These are phyloP conservation scores for Saturnispora ahearnii DNA, from an alignment of 805 yeast species.

Conservation along the genomic window DNA sequence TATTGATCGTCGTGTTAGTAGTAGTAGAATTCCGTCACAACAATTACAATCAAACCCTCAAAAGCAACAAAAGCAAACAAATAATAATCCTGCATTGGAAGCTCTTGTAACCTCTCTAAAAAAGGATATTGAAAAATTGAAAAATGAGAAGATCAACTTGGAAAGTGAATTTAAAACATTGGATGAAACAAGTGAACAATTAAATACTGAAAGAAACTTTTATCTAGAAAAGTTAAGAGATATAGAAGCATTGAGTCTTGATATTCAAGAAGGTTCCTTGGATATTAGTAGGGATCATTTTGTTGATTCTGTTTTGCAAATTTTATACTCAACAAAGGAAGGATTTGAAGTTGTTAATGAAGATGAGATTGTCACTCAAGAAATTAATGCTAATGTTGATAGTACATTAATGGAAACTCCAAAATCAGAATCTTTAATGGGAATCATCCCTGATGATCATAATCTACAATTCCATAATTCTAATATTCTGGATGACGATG, in stretches of 20 bases:
- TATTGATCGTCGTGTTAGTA: not conserved
- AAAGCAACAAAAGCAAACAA: not conserved
- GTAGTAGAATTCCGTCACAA: not conserved
- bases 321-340: conserved; percentile 73
- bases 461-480: not conserved
- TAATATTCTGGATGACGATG: conserved; percentile 5
- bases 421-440: conserved; percentile 5
- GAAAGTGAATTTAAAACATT: conserved; percentile 18
- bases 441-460: not conserved
- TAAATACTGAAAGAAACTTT: conserved; percentile 79
- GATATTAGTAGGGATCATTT: conserved; percentile 31
- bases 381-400: not conserved
- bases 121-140: conserved; percentile 12
- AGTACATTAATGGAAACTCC: conserved; percentile 1
- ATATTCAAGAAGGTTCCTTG: conserved; percentile 28
- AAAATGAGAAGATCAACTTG: conserved; percentile 29
- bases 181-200: conserved; percentile 49
- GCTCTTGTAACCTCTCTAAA: not conserved
- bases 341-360: conserved; percentile 63
- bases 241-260: conserved; percentile 72
- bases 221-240: conserved; percentile 85
- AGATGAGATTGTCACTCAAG: conserved; percentile 3
- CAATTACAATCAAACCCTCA: not conserved
- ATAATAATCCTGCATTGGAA: not conserved
- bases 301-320: conserved; percentile 58